phyloP scores from a whole-genome alignment of 345 rosid genomes.

The Salix udensis region DNA sequence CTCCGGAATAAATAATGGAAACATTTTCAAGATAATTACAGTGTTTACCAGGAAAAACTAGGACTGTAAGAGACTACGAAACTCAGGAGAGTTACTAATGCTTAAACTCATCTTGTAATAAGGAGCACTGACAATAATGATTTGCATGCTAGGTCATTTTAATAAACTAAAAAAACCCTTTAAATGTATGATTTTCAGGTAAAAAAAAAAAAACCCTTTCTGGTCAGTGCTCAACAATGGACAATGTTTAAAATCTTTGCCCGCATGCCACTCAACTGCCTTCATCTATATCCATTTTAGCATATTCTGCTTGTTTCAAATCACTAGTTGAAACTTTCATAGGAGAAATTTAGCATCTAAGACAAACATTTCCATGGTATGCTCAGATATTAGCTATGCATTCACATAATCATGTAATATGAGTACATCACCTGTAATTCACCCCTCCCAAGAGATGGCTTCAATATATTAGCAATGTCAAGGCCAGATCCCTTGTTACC shows the following conservation, averaged over 20 bases:
- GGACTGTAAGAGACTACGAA: not conserved
- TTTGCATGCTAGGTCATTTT: not conserved
- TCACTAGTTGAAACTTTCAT: not conserved
- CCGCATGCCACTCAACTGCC: not conserved
- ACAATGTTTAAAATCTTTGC: not conserved
- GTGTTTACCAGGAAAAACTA: not conserved
- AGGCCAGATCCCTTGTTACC: constrained; percentile 94
- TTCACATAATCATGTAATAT: constrained; percentile 4
- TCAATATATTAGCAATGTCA: constrained; percentile 89
- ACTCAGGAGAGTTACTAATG: not conserved
- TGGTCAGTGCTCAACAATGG: not conserved
- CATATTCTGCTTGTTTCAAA: not conserved
- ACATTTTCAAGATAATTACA: not conserved
- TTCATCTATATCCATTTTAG: not conserved
- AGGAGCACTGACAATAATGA: not conserved
- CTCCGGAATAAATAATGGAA: not conserved
- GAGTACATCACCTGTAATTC: constrained; percentile 69
- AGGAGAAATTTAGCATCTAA: not conserved
- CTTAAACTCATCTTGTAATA: not conserved
- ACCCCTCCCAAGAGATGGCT: constrained; percentile 94
- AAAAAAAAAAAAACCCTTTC: not conserved
- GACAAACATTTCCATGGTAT: not conserved
- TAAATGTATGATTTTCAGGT: not conserved
- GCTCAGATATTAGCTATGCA: not conserved
- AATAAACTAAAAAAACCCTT: not conserved